Base-by-base conservation (phyloP, 371 early-diverging fungal genomes). In the Funneliformis caledonium region DNA sequence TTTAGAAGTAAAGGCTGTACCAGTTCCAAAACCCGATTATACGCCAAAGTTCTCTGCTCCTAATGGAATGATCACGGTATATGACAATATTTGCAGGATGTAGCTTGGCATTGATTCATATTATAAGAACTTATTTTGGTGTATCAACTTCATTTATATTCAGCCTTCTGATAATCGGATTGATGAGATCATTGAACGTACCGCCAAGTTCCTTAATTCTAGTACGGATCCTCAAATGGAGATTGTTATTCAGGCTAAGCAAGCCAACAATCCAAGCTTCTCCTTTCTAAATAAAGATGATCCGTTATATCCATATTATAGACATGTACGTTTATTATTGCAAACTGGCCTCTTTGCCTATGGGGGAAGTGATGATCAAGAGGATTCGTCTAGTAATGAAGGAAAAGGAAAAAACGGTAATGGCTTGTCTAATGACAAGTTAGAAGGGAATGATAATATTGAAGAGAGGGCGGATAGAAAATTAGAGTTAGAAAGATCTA, bases 221-320 rank as follows among this genome's bases (percentile, higher is more conserved):
- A 86, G 87, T 74, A 85, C 84, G 10, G 88, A 92, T 19, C 83
- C 88, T 4, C 88, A 89, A n/a, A 88, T 89, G 83, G 94, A 93
- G 82, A 88, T 93, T 69, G 81, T 88, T 22, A 88, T 92, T 22
- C 91, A 93, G 70, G 93, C 91, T 52, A 88, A 90, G 80, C 93
- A 93, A 81, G 91, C 89, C 0, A 87, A 88, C 50, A 93, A 92
- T 69, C 90, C 90, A 12, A 87, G 88, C 43, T 94, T 93, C 84
- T 88, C 84, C 1, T 94, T 94, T 81, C 81, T 94, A 76, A 86
- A 88, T 77, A 84, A 85, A 48, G 82, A 84, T 4, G 83, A 90
- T 76, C 80, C 73, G 2, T 83, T 93, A 33, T 87, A 92, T 81
- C 84, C 88, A 50, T 94, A 92, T 80, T 94, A 93, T 81, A 85